These are phyloP conservation scores for Neonothopanus nambi DNA, from an alignment of 1,284 basidiomycete species.

Conservation along the genomic window DNA sequence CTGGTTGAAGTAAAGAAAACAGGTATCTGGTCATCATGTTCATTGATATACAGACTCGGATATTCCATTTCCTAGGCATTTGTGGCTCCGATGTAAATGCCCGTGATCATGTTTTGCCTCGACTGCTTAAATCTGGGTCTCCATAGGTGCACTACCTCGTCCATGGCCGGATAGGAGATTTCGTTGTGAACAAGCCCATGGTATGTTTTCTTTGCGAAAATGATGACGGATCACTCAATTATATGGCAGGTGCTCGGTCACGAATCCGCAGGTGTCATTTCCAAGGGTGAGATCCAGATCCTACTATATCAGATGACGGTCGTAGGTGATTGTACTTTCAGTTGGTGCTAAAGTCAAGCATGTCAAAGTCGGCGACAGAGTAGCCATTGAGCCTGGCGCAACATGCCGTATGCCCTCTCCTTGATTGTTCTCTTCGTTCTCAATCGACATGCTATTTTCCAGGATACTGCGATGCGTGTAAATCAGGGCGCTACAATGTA, in stretches of 20 bases:
- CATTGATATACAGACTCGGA: conserved; percentile 13
- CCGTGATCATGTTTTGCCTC: conserved; percentile 9
- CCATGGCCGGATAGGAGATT: conserved; percentile 78
- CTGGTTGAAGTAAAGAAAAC: conserved; percentile 93
- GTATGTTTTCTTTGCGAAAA: conserved; percentile 31
- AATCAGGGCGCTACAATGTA: conserved; percentile 80
- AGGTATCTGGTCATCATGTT: conserved; percentile 43
- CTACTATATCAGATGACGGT: not conserved
- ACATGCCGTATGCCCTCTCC: conserved; percentile 57
- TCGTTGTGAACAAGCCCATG: conserved; percentile 79
- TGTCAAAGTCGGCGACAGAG: conserved; percentile 82
- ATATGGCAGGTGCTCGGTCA: conserved; percentile 50
- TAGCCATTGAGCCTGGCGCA: conserved; percentile 84
- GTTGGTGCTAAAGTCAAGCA: conserved; percentile 73
- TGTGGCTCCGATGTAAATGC: conserved; percentile 81
- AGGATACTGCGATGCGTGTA: conserved; percentile 67
- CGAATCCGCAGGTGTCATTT: conserved; percentile 56
- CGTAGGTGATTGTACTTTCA: conserved; percentile 22
- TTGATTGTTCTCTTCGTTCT: conserved; percentile 3
- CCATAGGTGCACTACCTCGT: conserved; percentile 73
- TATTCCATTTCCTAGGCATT: conserved; percentile 56
- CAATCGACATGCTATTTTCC: not conserved
- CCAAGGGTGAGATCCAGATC: conserved; percentile 41
- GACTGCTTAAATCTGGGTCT: not conserved
- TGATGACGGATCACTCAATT: conserved; percentile 5